These are phyloP conservation scores for Chlorella sorokiniana DNA, from an alignment of 139 green algal genomes.

Conservation along the genomic window DNA sequence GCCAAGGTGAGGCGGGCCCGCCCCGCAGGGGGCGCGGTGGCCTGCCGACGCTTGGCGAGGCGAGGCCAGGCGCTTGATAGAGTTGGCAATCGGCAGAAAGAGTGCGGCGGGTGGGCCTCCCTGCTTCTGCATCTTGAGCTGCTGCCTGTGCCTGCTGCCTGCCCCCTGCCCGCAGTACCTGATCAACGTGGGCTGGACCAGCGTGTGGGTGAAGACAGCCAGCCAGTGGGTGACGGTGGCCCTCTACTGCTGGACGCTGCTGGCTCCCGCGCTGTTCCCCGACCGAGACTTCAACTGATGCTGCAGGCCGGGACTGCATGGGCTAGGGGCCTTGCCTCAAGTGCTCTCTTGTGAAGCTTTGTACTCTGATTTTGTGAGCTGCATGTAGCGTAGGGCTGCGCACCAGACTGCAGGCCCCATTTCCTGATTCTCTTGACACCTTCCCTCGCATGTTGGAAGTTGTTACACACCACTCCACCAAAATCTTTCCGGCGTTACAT, in stretches of 20 bases:
- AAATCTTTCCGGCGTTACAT: neutral
- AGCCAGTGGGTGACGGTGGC: conserved; percentile 76
- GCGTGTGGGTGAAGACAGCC: conserved; percentile 92
- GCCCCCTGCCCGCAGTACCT: conserved; percentile 55
- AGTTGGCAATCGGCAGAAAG: neutral
- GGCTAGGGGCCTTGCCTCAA: no score
- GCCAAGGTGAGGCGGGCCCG: conserved; percentile 6
- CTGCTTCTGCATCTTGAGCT: neutral
- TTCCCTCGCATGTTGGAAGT: neutral
- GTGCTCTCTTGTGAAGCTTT: no score
- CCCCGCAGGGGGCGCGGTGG: neutral
- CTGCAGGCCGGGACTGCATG: no score
- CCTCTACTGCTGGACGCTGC: conserved; percentile 94
- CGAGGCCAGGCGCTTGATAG: no score
- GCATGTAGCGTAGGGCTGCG: no score
- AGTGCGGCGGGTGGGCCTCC: no score
- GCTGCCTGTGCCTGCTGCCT: neutral
- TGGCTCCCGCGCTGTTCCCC: conserved; percentile 86
- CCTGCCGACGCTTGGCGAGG: no score
- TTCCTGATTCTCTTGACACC: neutral
- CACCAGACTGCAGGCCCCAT: neutral
- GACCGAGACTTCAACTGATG: conserved; percentile 82
- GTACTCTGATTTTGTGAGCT: no score
- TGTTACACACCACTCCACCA: neutral
- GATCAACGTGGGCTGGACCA: conserved; percentile 95